Percentiles rank a stretch among this genome's conserved stretches.
Conservation (phyloP, 106 monocot genomes). For the Platanthera zijinensis region DNA sequence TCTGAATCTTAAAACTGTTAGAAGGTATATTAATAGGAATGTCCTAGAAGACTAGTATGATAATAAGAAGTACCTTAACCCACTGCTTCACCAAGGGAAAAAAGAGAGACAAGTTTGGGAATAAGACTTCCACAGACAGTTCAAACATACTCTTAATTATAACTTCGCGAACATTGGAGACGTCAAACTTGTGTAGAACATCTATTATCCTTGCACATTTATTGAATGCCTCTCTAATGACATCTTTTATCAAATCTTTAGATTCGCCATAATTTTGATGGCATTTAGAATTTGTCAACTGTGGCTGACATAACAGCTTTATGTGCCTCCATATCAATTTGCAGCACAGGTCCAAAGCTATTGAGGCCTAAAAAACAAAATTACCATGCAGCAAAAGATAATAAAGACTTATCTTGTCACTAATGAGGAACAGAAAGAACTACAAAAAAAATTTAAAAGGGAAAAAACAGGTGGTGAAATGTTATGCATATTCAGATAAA, state of each 20-base stretch:
- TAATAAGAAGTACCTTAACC: conserved; percentile 64
- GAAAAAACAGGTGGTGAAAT: neutral
- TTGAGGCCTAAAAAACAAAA: conserved; percentile 30
- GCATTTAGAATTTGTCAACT: conserved; percentile 14
- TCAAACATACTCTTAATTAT: conserved; percentile 29
- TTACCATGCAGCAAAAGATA: neutral
- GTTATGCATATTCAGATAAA: neutral
- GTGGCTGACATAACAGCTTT: conserved; percentile 10
- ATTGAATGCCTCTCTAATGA: conserved; percentile 34
- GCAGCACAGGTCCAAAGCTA: conserved; percentile 31
- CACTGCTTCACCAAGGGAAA: conserved; percentile 60
- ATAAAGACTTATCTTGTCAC: neutral
- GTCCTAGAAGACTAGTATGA: neutral
- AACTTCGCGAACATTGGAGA: conserved; percentile 23
- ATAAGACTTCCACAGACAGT: conserved; percentile 25
- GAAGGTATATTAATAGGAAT: conserved; percentile 6
- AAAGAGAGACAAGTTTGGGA: conserved; percentile 24
- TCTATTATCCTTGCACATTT: conserved; percentile 39
- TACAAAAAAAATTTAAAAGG: neutral
- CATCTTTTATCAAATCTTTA: conserved; percentile 22
- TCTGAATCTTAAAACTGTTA: conserved; percentile 34
- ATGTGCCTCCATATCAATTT: conserved; percentile 35
- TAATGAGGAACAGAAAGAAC: neutral
- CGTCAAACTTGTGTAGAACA: conserved; percentile 29
- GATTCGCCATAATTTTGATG: neutral